phyloP scores from a whole-genome alignment of 768 basidiomycete species.

The Cystobasidium ongulense region DNA sequence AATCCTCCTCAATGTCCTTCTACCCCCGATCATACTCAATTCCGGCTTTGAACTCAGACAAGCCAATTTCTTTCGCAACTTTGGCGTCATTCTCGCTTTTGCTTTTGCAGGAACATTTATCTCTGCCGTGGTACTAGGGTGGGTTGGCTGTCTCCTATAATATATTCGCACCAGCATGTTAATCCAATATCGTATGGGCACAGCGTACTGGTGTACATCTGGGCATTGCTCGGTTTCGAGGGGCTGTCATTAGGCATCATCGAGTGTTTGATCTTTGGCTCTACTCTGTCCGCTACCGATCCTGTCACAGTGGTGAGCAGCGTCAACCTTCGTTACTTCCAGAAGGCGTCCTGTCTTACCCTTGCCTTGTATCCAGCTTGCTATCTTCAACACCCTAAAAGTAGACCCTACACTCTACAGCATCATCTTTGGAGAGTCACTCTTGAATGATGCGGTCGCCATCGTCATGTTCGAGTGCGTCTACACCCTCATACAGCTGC shows the following conservation, averaged over 20 bases:
- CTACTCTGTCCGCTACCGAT: slow-evolving; percentile 92
- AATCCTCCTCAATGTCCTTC: slow-evolving; percentile 92
- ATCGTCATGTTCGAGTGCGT: slow-evolving; percentile 99
- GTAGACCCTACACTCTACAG: slow-evolving; percentile 97
- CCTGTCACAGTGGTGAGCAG: slow-evolving; percentile 71
- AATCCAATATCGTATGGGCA: not conserved
- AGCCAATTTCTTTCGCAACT: slow-evolving; percentile 98
- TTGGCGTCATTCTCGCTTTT: slow-evolving; percentile 77
- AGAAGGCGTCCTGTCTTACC: not conserved
- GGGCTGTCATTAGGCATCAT: slow-evolving; percentile 73
- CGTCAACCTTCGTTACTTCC: not conserved
- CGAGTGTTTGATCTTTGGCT: slow-evolving; percentile 93
- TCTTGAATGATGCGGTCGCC: slow-evolving; percentile 96
- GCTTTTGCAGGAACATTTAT: slow-evolving; percentile 70
- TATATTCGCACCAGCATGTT: not conserved
- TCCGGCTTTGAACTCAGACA: slow-evolving; percentile 97
- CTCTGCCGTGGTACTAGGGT: slow-evolving; percentile 93
- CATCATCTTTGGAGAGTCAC: slow-evolving; percentile 92
- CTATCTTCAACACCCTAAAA: slow-evolving; percentile 97
- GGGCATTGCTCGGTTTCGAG: slow-evolving; percentile 85
- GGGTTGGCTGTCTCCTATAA: slow-evolving; percentile 45
- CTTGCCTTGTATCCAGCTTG: slow-evolving; percentile 47
- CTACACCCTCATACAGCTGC: not conserved
- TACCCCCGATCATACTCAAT: slow-evolving; percentile 95
- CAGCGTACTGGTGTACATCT: slow-evolving; percentile 87